Base-by-base conservation (phyloP, 2,329 filamentous ascomycete genomes). In the Orbilia brochopaga region DNA sequence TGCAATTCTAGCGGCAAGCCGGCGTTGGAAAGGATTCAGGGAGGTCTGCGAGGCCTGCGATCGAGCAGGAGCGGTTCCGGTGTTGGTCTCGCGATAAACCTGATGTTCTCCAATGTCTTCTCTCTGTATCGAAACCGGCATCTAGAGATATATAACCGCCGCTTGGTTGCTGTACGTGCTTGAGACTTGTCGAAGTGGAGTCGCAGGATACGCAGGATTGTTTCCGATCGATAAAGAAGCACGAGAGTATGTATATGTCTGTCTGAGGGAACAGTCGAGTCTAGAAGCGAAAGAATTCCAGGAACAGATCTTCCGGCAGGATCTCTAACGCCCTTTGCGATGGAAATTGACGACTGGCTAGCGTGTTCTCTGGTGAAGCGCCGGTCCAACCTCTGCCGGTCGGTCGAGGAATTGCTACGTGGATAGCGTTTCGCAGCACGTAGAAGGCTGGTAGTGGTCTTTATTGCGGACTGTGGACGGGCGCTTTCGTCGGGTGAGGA, bases 401-500 rank as follows among this genome's bases (percentile, higher is more conserved):
- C 53, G 37, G 4, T 50, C 27, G 40, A 52, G 35, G 8, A 8
- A 46, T 63, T 69, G 65, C 53, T 69, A 64, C 66, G 37, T 59
- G 62, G 62, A 70, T 61, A 55, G 59, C 58, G 66, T 58, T 46
- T 59, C 66, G 66, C 63, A 54, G 66, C 58, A 59, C 53, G 66
- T 70, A 60, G 66, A 70, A 70, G 63, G 53, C 50, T 70, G 37
- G 37, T 42, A 53, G 53, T 32, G 23, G 63, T 30, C 53, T 63
- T 58, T 64, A 30, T 27, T 63, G 50, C 37, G 44, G 44, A 40
- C 59, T 63, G 50, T 48, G 44, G 44, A 40, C 59, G 46, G 58
- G 59, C 66, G 59, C 66, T 51, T 70, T 70, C 66, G 44, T 70
- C 66, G 66, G 59, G 59, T 70, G 57, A 70, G 55, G 54, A 56